These are phyloP conservation scores for Pinus tabuliformis DNA, from an alignment of 75 land plant species.

Conservation along the genomic window DNA sequence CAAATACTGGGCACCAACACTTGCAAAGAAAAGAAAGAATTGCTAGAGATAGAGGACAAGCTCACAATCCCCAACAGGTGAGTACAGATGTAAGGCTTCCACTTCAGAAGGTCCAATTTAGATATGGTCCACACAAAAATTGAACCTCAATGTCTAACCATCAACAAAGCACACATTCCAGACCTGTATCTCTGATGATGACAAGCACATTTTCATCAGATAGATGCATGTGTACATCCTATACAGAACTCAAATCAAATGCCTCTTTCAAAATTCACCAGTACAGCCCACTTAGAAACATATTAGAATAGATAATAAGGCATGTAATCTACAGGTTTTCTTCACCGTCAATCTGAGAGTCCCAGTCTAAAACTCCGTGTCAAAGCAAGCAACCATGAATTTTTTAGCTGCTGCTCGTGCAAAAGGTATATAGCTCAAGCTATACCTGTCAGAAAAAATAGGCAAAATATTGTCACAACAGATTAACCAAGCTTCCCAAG, in stretches of 20 bases:
- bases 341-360: neutral
- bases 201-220: neutral
- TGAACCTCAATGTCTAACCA: neutral
- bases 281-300: neutral
- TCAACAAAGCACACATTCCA: neutral
- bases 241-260: neutral
- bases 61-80: neutral
- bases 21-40: neutral
- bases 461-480: neutral
- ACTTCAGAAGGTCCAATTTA: neutral
- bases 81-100: neutral
- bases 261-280: neutral
- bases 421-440: constrained; percentile 77
- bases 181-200: neutral
- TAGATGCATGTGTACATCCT: neutral
- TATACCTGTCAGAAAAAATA: constrained; percentile 45
- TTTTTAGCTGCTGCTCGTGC: constrained; percentile 56
- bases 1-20: too few relatives aligned
- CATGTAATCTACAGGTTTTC: neutral
- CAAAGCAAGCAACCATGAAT: constrained; percentile 51
- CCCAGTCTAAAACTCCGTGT: constrained; percentile 46
- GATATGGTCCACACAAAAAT: neutral
- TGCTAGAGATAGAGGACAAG: neutral
- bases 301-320: neutral
- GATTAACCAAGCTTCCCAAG: neutral